These are phyloP conservation scores for Venturia nashicola DNA, from an alignment of 2,329 filamentous ascomycete genomes.

Conservation along the genomic window DNA sequence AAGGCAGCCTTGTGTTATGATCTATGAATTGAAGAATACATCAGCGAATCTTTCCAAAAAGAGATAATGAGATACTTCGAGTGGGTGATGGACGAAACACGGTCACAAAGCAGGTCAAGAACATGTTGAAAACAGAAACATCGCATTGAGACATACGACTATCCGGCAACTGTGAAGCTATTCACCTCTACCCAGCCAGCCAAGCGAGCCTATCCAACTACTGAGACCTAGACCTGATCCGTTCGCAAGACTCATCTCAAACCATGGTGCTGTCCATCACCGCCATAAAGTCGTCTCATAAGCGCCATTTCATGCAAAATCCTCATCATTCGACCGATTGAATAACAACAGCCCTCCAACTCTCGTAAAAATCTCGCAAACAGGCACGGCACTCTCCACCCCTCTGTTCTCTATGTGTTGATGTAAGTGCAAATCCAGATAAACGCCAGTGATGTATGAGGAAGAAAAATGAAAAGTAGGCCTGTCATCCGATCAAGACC, in stretches of 20 bases:
- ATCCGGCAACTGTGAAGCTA: neutral
- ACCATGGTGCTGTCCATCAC: neutral
- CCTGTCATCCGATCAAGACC: neutral
- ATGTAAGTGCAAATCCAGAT: neutral
- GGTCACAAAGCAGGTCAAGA: neutral
- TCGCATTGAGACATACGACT: neutral
- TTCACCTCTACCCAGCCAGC: neutral
- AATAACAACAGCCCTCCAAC: neutral
- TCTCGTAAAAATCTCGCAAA: neutral
- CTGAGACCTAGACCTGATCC: neutral
- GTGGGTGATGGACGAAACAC: neutral
- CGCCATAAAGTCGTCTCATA: neutral
- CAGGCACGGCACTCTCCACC: neutral
- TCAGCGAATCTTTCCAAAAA: neutral
- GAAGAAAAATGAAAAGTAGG: neutral
- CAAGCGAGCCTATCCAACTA: neutral
- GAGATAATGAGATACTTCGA: neutral
- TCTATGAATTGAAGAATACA: neutral
- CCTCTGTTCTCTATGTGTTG: neutral
- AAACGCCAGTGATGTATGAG: neutral
- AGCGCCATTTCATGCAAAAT: neutral
- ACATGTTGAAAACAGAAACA: neutral
- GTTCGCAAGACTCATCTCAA: neutral
- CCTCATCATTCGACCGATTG: neutral
- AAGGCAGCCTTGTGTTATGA: neutral